These are phyloP conservation scores for Lachnellula willkommii DNA, from an alignment of 2,329 filamentous ascomycete species.

Conservation along the genomic window DNA sequence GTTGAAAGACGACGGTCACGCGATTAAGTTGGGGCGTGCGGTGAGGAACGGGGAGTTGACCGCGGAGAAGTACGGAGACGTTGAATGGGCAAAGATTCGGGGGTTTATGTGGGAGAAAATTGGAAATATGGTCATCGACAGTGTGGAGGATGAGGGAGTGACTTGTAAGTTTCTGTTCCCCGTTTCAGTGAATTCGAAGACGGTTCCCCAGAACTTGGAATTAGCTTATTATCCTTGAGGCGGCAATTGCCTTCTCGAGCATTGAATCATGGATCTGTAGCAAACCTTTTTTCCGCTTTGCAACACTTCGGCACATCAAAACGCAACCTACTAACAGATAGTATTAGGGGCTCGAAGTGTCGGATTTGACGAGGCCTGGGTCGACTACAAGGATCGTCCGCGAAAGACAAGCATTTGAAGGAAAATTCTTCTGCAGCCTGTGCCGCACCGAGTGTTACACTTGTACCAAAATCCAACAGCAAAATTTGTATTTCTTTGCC, in stretches of 20 bases:
- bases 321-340: neutral
- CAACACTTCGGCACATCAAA: neutral
- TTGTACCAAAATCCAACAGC: too few species aligned
- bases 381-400: constrained; percentile 31
- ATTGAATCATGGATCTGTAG: neutral
- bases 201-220: too few species aligned
- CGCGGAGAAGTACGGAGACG: constrained; percentile 42
- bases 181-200: too few species aligned
- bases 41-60: constrained; percentile 57
- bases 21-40: constrained; percentile 68
- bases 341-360: constrained; percentile 49
- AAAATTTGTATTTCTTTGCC: too few species aligned
- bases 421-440: neutral
- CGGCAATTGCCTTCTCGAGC: neutral
- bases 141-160: constrained; percentile 46
- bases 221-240: neutral
- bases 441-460: too few species aligned
- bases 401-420: constrained; percentile 15
- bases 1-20: constrained; percentile 72
- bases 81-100: constrained; percentile 48
- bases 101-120: constrained; percentile 56
- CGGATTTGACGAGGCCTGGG: constrained; percentile 64
- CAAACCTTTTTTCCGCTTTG: neutral
- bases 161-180: constrained; percentile 32
- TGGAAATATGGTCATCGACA: constrained; percentile 57